A percentile compares a stretch with the other conserved stretches of the same genome.
Evolutionary conservation across 2,329 filamentous ascomycete genomes (phyloP).

Genomic region (Trichophyton mentagrophytes): DNA sequence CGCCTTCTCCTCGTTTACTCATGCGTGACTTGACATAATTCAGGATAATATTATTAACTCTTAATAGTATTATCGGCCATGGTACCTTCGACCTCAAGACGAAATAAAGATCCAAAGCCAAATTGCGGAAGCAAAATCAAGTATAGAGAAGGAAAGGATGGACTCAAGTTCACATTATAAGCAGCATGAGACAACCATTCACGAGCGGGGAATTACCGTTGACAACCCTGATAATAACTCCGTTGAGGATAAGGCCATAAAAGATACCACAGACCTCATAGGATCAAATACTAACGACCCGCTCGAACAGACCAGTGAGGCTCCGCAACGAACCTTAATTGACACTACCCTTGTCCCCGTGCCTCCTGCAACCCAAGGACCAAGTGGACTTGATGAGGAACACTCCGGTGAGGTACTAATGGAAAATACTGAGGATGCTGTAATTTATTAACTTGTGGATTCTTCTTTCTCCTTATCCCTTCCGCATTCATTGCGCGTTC

Average conservation of each 20-base stretch:
- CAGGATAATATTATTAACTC: background rate
- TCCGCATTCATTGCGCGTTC: background rate
- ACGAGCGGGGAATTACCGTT: slow-evolving; percentile 11
- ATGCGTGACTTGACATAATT: slow-evolving; percentile 3
- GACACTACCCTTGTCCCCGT: background rate
- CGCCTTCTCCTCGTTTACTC: background rate
- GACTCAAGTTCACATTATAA: slow-evolving; percentile 43
- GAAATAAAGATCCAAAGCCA: slow-evolving; percentile 60
- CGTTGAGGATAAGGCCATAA: slow-evolving; percentile 6
- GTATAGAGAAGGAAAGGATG: slow-evolving; percentile 51
- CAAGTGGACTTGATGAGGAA: slow-evolving; percentile 45
- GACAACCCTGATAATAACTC: background rate
- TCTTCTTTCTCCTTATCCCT: background rate
- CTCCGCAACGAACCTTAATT: background rate
- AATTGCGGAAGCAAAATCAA: slow-evolving; percentile 50
- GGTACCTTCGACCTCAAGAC: slow-evolving; percentile 58
- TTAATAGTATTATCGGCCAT: slow-evolving; percentile 69
- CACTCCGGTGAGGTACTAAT: slow-evolving; percentile 66
- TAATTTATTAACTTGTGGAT: slow-evolving; percentile 55
- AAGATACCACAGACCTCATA: slow-evolving; percentile 17
- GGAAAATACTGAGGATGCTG: slow-evolving; percentile 76
- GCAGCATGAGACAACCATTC: slow-evolving; percentile 21
- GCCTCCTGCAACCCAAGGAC: slow-evolving; percentile 21
- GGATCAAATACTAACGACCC: slow-evolving; percentile 15
- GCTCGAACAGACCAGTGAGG: slow-evolving; percentile 2